These are phyloP conservation scores for Spongospora subterranea DNA, from an alignment of 208 protist genomes.

Conservation along the genomic window DNA sequence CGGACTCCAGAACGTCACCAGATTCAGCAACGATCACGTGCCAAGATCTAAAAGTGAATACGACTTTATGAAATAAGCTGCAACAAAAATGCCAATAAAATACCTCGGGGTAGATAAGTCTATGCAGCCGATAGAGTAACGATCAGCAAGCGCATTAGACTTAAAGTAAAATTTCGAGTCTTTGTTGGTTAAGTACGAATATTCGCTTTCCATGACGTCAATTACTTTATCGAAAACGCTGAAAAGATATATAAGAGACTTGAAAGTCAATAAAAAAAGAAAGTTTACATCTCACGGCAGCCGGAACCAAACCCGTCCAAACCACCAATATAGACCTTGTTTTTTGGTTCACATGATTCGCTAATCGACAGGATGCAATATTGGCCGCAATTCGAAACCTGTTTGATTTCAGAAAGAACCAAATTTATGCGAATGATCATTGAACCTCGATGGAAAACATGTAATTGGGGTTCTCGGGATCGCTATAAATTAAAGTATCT, in stretches of 20 bases:
- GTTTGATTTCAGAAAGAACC: neutral
- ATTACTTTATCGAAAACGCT: constrained; percentile 35
- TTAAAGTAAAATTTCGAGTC: constrained; percentile 20
- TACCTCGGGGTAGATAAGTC: neutral
- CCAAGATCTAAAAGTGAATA: no score
- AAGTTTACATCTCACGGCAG: neutral
- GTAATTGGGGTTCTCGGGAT: neutral
- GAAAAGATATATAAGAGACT: neutral
- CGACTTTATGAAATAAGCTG: no score
- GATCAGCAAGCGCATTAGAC: constrained; percentile 33
- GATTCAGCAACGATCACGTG: neutral
- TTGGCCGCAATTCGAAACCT: constrained; percentile 28
- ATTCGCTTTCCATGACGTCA: constrained; percentile 59
- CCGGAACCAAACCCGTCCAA: neutral
- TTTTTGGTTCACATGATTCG: constrained; percentile 41
- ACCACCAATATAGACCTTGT: constrained; percentile 16
- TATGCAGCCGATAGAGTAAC: constrained; percentile 56
- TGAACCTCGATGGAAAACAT: constrained; percentile 54
- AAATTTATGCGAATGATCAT: neutral
- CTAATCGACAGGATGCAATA: constrained; percentile 24
- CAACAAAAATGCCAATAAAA: neutral
- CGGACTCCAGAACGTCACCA: neutral
- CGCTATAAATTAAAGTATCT: constrained; percentile 11
- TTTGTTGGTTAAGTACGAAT: constrained; percentile 57
- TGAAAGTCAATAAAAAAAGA: neutral